Percentiles rank a stretch among this genome's conserved stretches.
Evolutionary conservation across 176 grass and related monocot species (phyloP).

Genomic region (Musa schizocarpa): DNA sequence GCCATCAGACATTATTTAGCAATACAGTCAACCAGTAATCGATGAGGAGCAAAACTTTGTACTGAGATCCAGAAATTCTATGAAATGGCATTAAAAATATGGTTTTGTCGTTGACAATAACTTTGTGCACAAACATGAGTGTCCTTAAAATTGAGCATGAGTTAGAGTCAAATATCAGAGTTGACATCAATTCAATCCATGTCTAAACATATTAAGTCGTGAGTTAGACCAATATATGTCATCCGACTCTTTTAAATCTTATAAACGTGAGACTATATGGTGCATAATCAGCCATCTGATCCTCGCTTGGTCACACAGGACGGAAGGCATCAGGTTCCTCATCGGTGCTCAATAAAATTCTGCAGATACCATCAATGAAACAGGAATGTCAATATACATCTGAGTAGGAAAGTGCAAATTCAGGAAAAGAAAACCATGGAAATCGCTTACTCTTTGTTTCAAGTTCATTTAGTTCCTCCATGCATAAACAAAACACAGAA

Average conservation of each 20-base stretch:
- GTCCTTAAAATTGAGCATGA: no score
- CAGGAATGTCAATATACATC: background rate
- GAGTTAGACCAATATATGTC: background rate
- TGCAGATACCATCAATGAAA: constrained; percentile 22
- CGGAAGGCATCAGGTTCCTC: constrained; percentile 69
- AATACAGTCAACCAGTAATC: background rate
- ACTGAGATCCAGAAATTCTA: background rate
- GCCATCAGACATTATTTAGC: background rate
- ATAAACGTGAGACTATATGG: constrained; percentile 1
- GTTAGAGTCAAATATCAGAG: no score
- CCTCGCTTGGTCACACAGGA: constrained; percentile 37
- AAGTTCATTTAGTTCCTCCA: constrained; percentile 63
- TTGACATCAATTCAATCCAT: no score
- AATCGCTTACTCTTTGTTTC: constrained; percentile 3
- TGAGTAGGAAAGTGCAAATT: constrained; percentile 4
- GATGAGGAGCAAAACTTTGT: background rate
- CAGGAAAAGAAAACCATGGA: no score
- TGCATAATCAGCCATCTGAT: background rate
- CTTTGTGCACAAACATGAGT: background rate
- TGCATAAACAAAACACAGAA: constrained; percentile 13
- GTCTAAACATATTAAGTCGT: background rate
- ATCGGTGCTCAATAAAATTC: constrained; percentile 58
- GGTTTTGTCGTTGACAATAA: background rate
- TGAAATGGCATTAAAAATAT: background rate
- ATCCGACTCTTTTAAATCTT: background rate